Evolutionary conservation across 169 alveolate species (phyloP).

Genomic region (Plasmodium falciparum): DNA sequence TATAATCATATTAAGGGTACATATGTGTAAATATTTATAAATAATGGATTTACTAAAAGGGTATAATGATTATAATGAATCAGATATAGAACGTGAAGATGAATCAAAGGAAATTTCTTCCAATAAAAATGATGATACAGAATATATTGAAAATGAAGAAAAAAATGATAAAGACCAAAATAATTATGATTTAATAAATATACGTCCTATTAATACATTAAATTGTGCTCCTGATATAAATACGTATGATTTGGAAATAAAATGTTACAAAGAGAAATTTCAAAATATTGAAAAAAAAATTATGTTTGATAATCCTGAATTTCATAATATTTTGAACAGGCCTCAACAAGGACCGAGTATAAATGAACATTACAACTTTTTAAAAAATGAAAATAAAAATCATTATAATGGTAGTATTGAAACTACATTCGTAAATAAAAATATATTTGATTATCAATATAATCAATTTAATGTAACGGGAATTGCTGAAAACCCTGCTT

Average conservation of each 20-base stretch:
- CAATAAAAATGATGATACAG: slow-evolving; percentile 1
- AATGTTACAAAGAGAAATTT: slow-evolving; percentile 72
- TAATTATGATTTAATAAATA: slow-evolving; percentile 10
- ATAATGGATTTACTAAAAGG: slow-evolving; percentile 72
- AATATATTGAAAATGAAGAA: not conserved
- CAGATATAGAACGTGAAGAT: slow-evolving; percentile 14
- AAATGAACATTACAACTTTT: slow-evolving; percentile 71
- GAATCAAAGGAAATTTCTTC: not conserved
- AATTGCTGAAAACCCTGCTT: slow-evolving; percentile 65
- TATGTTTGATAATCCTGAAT: slow-evolving; percentile 51
- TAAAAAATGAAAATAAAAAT: slow-evolving; percentile 72
- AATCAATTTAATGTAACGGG: slow-evolving; percentile 73
- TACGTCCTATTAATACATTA: slow-evolving; percentile 68
- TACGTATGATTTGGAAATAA: slow-evolving; percentile 76
- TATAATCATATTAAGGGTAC: not conserved
- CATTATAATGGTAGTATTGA: slow-evolving; percentile 69
- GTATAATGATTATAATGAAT: slow-evolving; percentile 64
- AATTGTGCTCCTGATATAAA: slow-evolving; percentile 85
- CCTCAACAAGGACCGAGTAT: slow-evolving; percentile 78
- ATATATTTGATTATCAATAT: slow-evolving; percentile 73
- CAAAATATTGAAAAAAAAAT: slow-evolving; percentile 74
- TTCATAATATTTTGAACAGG: slow-evolving; percentile 46
- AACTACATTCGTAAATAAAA: slow-evolving; percentile 66
- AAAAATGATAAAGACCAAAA: slow-evolving; percentile 1
- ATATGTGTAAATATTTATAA: not conserved